These are phyloP conservation scores for Caryocar brasiliense DNA, from an alignment of 441 rosid species.

Conservation along the genomic window DNA sequence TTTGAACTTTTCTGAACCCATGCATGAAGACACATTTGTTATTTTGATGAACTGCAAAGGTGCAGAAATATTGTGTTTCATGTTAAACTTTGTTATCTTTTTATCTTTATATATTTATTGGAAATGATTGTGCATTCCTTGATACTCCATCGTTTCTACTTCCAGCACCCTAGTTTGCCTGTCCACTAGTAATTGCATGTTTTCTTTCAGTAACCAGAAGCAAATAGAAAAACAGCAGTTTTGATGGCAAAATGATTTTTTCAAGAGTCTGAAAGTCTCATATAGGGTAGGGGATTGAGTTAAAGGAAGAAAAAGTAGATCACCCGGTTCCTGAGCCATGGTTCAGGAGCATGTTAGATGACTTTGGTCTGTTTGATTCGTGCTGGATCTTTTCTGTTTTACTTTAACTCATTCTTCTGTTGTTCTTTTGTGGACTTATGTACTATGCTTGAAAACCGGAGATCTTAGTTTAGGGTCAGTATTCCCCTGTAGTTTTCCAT, in stretches of 20 bases:
- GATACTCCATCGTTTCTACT: too few relatives aligned
- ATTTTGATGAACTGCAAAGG: too few relatives aligned
- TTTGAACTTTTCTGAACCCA: too few relatives aligned
- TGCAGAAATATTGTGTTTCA: too few relatives aligned
- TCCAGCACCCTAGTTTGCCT: neutral
- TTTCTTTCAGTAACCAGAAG: conserved; percentile 39
- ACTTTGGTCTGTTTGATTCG: conserved; percentile 9
- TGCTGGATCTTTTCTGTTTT: too few relatives aligned
- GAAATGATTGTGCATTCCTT: too few relatives aligned
- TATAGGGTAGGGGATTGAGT: conserved; percentile 39
- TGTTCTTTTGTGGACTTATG: conserved; percentile 9
- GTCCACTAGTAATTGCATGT: neutral
- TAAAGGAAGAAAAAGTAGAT: conserved; percentile 32
- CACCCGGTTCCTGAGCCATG: conserved; percentile 32
- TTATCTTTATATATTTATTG: too few relatives aligned
- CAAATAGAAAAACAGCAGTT: conserved; percentile 36
- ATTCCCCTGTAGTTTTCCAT: conserved; percentile 12
- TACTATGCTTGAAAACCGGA: conserved; percentile 40
- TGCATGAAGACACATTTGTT: too few relatives aligned
- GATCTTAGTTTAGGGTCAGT: conserved; percentile 52
- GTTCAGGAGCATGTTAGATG: conserved; percentile 58
- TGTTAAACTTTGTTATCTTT: too few relatives aligned
- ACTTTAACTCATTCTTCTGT: neutral
- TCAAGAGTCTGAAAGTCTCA: conserved; percentile 45
- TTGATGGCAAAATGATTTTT: conserved; percentile 46